Evolutionary conservation across 2,329 filamentous ascomycete species (phyloP), one percentile per base, ranked within the genome.

Genomic region (Aspergillus caelatus): DNA sequence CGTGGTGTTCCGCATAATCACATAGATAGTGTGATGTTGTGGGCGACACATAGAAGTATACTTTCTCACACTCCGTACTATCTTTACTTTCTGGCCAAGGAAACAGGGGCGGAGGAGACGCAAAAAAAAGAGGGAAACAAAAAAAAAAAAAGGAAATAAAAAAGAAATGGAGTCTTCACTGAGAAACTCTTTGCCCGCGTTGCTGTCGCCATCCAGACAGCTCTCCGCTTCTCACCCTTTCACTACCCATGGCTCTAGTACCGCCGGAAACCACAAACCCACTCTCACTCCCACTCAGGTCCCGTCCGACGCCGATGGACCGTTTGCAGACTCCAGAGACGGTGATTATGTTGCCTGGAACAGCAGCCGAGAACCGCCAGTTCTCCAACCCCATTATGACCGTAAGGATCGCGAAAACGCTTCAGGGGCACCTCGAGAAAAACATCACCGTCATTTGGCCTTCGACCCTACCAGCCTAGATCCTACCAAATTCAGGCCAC

Each of bases 191-290:
- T 50, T 62, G 36, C 65, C 69, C 23, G 61, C 23, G 21, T 58
- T 61, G 57, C 55, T 70, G 21, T 65, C 67, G 28, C 57, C 63
- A 52, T 59, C 70, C 19, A 62, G 65, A 61, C 43, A 67, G 5
- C 32, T 63, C 52, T 67, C 72, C 56, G 34, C 34, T 36, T 67
- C 68, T 41, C 68, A 68, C 34, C 67, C 67, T 46, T 57, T 69
- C 48, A 52, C 65, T 70, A 52, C 65, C 72, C 70, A 71, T 69
- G 70, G 70, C 45, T 71, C 71, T 39, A 57, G 63, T 56, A 55
- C 59, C 45, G 56, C 57, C 32, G 60, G 58, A 52, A 63, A 58
- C 66, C 63, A 59, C 63, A 65, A 60, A 60, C 57, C 65, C 10
- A 32, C 30, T 32, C 30, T 11, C 63, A 65, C 46, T 52, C 48